Conservation (phyloP, 208 protist genomes). For the Acanthamoeba healyi region DNA sequence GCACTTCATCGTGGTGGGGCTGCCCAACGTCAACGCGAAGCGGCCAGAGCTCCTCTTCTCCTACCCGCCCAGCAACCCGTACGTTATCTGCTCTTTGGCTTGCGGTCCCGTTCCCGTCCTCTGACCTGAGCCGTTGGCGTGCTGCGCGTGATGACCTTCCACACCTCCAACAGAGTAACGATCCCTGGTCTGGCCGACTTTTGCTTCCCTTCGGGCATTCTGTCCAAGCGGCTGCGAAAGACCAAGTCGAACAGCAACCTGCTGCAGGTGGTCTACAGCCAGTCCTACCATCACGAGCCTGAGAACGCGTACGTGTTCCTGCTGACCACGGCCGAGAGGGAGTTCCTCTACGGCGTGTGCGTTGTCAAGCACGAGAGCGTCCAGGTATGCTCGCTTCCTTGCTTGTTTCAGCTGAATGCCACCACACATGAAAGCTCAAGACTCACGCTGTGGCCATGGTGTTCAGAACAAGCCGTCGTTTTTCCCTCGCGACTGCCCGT, state of each 20-base stretch:
- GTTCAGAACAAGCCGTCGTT: slow-evolving; percentile 58
- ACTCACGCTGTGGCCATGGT: not conserved
- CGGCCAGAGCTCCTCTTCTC: slow-evolving; percentile 32
- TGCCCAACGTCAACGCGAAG: not conserved
- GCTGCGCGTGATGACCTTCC: too few species aligned
- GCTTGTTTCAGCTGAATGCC: not conserved
- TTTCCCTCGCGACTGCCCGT: not conserved
- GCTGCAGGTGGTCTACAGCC: slow-evolving; percentile 53
- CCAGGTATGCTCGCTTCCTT: not conserved
- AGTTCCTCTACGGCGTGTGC: slow-evolving; percentile 59
- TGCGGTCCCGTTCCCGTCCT: not conserved
- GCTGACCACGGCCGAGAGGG: slow-evolving; percentile 31
- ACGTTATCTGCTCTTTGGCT: not conserved
- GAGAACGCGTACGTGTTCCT: slow-evolving; percentile 59
- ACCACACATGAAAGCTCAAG: too few species aligned
- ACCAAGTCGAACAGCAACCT: slow-evolving; percentile 66
- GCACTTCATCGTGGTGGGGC: slow-evolving; percentile 61
- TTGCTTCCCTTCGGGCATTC: slow-evolving; percentile 45
- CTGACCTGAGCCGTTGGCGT: not conserved
- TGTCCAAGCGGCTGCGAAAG: slow-evolving; percentile 31
- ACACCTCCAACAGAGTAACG: not conserved
- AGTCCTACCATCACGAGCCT: slow-evolving; percentile 45
- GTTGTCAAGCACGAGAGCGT: slow-evolving; percentile 56
- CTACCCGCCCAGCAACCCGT: slow-evolving; percentile 54
- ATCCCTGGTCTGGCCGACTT: slow-evolving; percentile 62